These are phyloP conservation scores for Scenedesmus sp. DNA, from an alignment of 163 green algal species.

Conservation along the genomic window DNA sequence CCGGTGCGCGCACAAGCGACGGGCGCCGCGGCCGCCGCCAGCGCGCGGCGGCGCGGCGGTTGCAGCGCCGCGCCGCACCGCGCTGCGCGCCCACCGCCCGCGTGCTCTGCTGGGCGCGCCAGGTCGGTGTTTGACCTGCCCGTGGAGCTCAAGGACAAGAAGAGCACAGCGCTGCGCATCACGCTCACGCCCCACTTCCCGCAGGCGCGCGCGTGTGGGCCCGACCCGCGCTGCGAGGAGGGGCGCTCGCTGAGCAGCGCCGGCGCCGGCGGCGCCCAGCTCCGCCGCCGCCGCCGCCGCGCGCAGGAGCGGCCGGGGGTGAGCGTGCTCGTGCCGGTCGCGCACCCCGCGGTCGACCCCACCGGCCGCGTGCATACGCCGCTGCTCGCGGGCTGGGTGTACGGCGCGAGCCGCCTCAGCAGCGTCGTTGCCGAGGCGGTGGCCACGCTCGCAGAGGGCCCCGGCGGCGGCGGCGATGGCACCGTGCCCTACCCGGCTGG, in stretches of 20 bases:
- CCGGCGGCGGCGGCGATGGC: neutral
- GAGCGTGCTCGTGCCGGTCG: conserved; percentile 58
- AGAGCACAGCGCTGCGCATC: conserved; percentile 56
- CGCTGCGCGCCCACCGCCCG: neutral
- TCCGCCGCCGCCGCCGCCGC: neutral
- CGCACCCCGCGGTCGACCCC: conserved; percentile 61
- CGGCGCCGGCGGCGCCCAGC: neutral
- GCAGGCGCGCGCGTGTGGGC: conserved; percentile 40
- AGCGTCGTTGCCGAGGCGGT: conserved; percentile 64
- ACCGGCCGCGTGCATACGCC: conserved; percentile 56
- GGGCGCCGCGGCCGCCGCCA: neutral
- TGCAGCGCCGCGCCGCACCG: neutral
- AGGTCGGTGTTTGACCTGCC: conserved; percentile 44
- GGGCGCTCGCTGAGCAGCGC: neutral
- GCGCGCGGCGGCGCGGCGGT: neutral
- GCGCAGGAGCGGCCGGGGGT: conserved; percentile 51
- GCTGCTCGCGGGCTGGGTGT: conserved; percentile 51
- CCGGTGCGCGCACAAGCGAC: neutral
- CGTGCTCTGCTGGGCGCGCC: neutral
- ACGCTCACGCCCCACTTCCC: conserved; percentile 67
- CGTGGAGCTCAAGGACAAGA: conserved; percentile 38
- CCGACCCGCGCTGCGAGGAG: neutral
- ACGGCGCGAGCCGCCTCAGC: conserved; percentile 49
- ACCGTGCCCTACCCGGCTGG: neutral
- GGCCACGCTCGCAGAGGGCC: conserved; percentile 23